phyloP scores from a whole-genome alignment of 2,329 filamentous ascomycete genomes.

The Trichophyton equinum region DNA sequence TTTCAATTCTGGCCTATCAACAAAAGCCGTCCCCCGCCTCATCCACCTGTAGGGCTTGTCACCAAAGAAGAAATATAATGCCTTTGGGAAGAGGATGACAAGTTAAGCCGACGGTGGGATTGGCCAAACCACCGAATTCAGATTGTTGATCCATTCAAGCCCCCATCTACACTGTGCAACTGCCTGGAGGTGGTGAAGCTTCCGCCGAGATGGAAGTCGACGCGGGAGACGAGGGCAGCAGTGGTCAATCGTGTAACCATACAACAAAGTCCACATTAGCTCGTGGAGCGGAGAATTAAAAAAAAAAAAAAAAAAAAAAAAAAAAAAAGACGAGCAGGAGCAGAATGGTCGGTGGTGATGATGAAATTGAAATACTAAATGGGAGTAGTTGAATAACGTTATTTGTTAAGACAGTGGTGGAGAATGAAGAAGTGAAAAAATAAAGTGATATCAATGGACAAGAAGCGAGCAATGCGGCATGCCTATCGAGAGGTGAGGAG shows the following conservation, averaged over 20 bases:
- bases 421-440: background rate
- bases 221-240: background rate
- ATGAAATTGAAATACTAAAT: background rate
- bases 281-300: background rate
- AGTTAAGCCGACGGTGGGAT: background rate
- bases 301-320: background rate
- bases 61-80: background rate
- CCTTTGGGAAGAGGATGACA: background rate
- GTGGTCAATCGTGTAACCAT: slow-evolving; percentile 1
- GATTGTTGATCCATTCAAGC: background rate
- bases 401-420: slow-evolving; percentile 1
- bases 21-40: background rate
- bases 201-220: background rate
- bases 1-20: background rate
- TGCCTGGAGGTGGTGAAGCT: background rate
- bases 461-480: background rate
- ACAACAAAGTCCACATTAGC: background rate
- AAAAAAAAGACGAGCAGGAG: background rate
- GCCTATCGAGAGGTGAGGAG: background rate
- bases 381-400: background rate
- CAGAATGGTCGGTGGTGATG: background rate
- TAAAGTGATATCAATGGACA: background rate
- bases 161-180: background rate
- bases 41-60: background rate
- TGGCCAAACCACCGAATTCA: background rate